Base-by-base conservation (phyloP, 2,329 filamentous ascomycete species). In the Diaporthe batatas region DNA sequence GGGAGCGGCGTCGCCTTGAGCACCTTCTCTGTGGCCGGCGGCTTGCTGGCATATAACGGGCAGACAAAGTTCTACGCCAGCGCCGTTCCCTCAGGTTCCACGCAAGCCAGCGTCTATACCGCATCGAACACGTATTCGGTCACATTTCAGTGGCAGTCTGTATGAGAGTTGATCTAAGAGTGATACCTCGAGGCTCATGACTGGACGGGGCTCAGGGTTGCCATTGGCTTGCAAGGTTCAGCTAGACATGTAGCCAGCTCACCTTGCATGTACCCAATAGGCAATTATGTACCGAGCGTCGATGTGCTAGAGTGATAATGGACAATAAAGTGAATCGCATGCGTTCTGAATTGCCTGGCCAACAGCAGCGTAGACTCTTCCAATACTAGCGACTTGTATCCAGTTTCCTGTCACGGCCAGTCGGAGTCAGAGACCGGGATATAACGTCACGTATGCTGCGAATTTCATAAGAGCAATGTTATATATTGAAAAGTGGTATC, bases 1-100 rank as follows among this genome's bases (percentile, higher is more conserved):
- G 88, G 84, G 5, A 83, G 83, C 3, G 80, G 83, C n/a, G 84
- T 87, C 6, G 23, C 68, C 14, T 14, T 49, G 34, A 54, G 47
- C 25, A 73, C 68, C 4, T 73, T 73, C 68, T 47, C 68, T 8
- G 44, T 62, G 6, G 25, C 65, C n/a, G 62, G 65, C 12, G 72
- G 72, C 21, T 23, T 68, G 68, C 53, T 73, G 25, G 72, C 72
- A 16, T 73, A 73, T n/a, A 51, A 73, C 7, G 72, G 72, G 5
- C 32, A 65, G 59, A 71, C 72, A 10, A 47, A 70, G 25, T 73
- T 73, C 47, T 73, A 73, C 36, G 62, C 68, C 51, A 67, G 49
- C 59, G 34, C 18, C 12, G 51, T 73, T 0, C 72, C 72, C 4
- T 59, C 51, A n/a, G 68, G 68, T 2, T 39, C 21, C 14, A 54